Evolutionary conservation across 345 rosid species (phyloP).

Genomic region (Pistacia atlantica): DNA sequence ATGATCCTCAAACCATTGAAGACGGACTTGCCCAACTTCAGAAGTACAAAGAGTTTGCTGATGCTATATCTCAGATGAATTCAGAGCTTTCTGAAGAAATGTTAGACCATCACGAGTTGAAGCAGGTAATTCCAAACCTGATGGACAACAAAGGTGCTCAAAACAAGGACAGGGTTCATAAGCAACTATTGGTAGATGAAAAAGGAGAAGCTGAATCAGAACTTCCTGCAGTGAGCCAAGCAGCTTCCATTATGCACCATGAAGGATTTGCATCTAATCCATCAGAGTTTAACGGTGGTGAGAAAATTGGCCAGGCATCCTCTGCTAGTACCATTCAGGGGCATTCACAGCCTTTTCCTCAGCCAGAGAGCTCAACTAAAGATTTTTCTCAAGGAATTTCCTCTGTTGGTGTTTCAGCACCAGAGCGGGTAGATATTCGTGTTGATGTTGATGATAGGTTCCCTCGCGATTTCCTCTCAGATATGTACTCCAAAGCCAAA

Average conservation of each 20-base stretch:
- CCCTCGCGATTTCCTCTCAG: slow-evolving; percentile 81
- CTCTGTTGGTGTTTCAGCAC: slow-evolving; percentile 34
- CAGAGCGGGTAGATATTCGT: slow-evolving; percentile 57
- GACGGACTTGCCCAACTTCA: slow-evolving; percentile 43
- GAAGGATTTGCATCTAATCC: slow-evolving; percentile 25
- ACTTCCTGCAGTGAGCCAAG: slow-evolving; percentile 33
- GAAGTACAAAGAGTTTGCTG: slow-evolving; percentile 44
- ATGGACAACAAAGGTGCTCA: slow-evolving; percentile 26
- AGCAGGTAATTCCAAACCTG: slow-evolving; percentile 34
- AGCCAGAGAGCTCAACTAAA: slow-evolving; percentile 28
- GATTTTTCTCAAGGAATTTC: slow-evolving; percentile 38
- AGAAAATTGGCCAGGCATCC: slow-evolving; percentile 7
- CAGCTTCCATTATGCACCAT: slow-evolving; percentile 26
- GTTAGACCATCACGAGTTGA: slow-evolving; percentile 32
- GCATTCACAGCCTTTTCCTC: slow-evolving; percentile 18
- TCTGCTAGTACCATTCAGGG: slow-evolving; percentile 7
- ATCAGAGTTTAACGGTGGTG: slow-evolving; percentile 11
- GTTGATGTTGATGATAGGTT: slow-evolving; percentile 84
- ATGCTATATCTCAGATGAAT: slow-evolving; percentile 40
- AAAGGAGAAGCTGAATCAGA: slow-evolving; percentile 32
- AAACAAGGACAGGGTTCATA: slow-evolving; percentile 29
- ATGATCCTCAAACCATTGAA: slow-evolving; percentile 37
- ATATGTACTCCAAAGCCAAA: slow-evolving; percentile 65
- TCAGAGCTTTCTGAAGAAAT: slow-evolving; percentile 40
- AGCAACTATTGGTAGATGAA: slow-evolving; percentile 21